Conservation (phyloP, 768 basidiomycete genomes). For the Mrakia blollopis region DNA sequence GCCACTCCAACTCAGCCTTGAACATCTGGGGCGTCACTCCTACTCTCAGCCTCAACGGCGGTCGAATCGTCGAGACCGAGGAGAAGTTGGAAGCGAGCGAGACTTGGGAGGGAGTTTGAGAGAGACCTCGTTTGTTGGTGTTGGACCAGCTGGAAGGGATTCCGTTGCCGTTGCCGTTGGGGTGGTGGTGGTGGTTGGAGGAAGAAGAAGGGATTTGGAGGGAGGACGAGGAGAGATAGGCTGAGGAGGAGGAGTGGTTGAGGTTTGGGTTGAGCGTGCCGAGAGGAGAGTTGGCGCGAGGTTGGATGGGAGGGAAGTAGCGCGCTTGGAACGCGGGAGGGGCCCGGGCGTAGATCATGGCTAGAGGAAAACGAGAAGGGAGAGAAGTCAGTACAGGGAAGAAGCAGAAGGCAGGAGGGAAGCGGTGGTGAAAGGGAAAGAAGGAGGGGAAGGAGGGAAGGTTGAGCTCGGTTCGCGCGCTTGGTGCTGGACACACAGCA, state of each 20-base stretch:
- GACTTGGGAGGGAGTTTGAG: slow-evolving; percentile 3
- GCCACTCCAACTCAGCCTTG: slow-evolving; percentile 82
- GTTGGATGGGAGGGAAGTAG: slow-evolving; percentile 73
- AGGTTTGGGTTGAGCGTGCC: slow-evolving; percentile 54
- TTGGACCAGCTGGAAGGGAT: slow-evolving; percentile 1
- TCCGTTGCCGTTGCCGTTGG: slow-evolving; percentile 14
- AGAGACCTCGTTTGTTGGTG: background rate
- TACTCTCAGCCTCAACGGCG: slow-evolving; percentile 14
- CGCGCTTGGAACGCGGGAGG: slow-evolving; percentile 84
- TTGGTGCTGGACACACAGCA: too few species aligned
- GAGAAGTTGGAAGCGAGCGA: slow-evolving; percentile 39
- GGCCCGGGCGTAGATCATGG: slow-evolving; percentile 90
- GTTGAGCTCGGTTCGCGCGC: background rate
- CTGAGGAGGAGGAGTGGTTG: slow-evolving; percentile 38
- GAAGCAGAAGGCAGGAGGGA: background rate
- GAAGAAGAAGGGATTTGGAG: slow-evolving; percentile 20
- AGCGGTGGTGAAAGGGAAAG: background rate
- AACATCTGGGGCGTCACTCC: slow-evolving; percentile 68
- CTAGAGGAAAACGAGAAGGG: slow-evolving; percentile 47
- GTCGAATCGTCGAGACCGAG: slow-evolving; percentile 37
- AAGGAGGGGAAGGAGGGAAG: slow-evolving; percentile 18
- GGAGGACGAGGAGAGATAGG: slow-evolving; percentile 24
- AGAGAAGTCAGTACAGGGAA: background rate
- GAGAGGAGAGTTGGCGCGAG: slow-evolving; percentile 41
- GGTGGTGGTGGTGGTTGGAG: slow-evolving; percentile 18